Conservation (phyloP, 2,329 filamentous ascomycete genomes). For the Trichoderma harzianum region DNA sequence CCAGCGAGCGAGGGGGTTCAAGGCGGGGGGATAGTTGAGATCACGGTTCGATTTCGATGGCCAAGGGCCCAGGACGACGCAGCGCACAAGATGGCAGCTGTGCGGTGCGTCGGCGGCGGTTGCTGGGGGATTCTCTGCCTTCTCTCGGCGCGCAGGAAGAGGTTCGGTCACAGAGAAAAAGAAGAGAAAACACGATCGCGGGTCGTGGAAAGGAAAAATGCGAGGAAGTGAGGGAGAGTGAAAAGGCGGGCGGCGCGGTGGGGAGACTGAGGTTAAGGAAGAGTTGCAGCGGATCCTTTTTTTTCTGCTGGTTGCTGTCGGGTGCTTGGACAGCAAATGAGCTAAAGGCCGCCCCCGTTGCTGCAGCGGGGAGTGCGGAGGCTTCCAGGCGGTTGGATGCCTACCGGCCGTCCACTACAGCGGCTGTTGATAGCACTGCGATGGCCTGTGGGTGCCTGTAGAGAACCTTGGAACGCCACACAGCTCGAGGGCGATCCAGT, state of each 20-base stretch:
- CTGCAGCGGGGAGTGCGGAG: constrained; percentile 6
- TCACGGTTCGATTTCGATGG: constrained; percentile 22
- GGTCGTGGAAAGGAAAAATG: constrained; percentile 16
- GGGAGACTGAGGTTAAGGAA: constrained; percentile 18
- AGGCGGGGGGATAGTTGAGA: constrained; percentile 27
- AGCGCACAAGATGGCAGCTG: constrained; percentile 25
- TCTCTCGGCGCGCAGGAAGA: constrained; percentile 4
- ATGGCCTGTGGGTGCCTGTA: neutral
- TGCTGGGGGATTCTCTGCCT: neutral
- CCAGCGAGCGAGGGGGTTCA: constrained; percentile 23
- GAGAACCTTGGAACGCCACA: neutral
- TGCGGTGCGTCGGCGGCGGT: constrained; percentile 24
- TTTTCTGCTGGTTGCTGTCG: neutral
- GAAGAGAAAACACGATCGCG: neutral
- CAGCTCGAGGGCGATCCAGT: neutral
- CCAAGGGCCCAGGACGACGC: constrained; percentile 24
- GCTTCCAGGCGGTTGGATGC: constrained; percentile 14
- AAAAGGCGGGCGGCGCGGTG: constrained; percentile 17
- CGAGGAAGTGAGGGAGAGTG: constrained; percentile 8
- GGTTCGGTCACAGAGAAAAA: neutral
- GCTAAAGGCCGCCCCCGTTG: neutral
- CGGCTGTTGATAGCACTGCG: neutral
- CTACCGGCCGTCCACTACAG: neutral
- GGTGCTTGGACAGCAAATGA: constrained; percentile 10
- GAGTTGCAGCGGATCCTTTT: constrained; percentile 10